These are phyloP conservation scores for Curvularia lunata DNA, from an alignment of 2,329 filamentous ascomycete genomes.

Conservation along the genomic window DNA sequence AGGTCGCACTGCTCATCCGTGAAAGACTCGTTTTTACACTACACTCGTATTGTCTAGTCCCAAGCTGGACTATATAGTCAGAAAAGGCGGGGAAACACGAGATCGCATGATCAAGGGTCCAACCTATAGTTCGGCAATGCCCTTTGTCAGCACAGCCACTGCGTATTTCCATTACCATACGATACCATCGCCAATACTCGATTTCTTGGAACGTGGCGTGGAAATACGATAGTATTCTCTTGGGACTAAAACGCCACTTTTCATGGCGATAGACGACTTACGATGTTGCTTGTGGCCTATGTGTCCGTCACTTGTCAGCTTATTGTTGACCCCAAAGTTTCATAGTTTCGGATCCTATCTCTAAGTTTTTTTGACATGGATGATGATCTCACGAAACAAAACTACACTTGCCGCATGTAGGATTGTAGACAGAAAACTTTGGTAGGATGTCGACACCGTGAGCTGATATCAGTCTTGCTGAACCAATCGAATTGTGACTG, in stretches of 20 bases:
- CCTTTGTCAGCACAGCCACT: background rate
- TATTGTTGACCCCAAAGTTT: background rate
- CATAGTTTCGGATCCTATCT: background rate
- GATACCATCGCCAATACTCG: background rate
- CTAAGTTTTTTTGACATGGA: background rate
- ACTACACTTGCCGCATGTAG: background rate
- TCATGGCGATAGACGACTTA: background rate
- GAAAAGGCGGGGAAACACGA: constrained; percentile 13
- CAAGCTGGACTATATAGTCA: background rate
- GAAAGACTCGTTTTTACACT: background rate
- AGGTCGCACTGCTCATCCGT: background rate
- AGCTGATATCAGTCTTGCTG: background rate
- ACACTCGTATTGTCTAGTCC: background rate
- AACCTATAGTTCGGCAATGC: background rate
- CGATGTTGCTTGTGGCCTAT: background rate
- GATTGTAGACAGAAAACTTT: background rate
- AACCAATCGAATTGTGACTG: background rate
- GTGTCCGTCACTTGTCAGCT: background rate
- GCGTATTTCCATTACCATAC: background rate
- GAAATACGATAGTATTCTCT: background rate
- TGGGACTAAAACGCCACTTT: background rate
- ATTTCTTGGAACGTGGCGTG: background rate
- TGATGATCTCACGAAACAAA: background rate
- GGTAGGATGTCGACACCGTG: background rate
- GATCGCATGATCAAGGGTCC: constrained; percentile 1